Evolutionary conservation across 1,284 basidiomycete species (phyloP).

Genomic region (Fistulinella staudtii): DNA sequence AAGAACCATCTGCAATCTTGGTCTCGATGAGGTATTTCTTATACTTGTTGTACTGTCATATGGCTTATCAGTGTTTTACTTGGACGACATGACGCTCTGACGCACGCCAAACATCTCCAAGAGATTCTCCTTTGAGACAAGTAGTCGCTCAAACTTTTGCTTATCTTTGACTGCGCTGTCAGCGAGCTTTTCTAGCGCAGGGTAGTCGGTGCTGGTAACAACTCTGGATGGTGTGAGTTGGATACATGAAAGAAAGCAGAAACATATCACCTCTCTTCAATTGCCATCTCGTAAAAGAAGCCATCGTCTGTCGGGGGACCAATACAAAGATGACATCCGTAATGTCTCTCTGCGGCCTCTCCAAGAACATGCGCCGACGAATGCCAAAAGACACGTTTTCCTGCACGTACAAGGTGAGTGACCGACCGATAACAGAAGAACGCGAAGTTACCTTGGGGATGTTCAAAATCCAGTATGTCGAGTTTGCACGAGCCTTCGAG

Average conservation of each 20-base stretch:
- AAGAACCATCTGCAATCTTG: slow-evolving; percentile 95
- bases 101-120: slow-evolving; percentile 94
- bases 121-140: slow-evolving; percentile 90
- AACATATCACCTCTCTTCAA: slow-evolving; percentile 53
- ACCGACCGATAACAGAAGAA: too few species aligned
- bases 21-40: slow-evolving; percentile 95
- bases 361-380: slow-evolving; percentile 99
- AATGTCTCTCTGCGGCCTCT: slow-evolving; percentile 94
- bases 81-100: slow-evolving; percentile 5
- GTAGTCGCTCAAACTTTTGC: slow-evolving; percentile 94
- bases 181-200: slow-evolving; percentile 83
- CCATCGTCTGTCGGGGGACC: slow-evolving; percentile 98
- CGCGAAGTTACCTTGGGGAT: slow-evolving; percentile 71
- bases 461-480: slow-evolving; percentile 91
- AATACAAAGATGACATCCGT: slow-evolving; percentile 96
- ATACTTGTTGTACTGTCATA: slow-evolving; percentile 93
- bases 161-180: slow-evolving; percentile 93
- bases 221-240: slow-evolving; percentile 43
- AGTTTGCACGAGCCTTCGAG: slow-evolving; percentile 82
- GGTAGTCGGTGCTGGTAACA: slow-evolving; percentile 81
- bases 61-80: slow-evolving; percentile 4
- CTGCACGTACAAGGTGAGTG: slow-evolving; percentile 43
- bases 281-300: slow-evolving; percentile 99
- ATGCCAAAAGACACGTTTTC: slow-evolving; percentile 98
- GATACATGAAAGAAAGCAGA: not conserved